phyloP scores from a whole-genome alignment of 1,139 yeast species.

The Kodamaea plutei region DNA sequence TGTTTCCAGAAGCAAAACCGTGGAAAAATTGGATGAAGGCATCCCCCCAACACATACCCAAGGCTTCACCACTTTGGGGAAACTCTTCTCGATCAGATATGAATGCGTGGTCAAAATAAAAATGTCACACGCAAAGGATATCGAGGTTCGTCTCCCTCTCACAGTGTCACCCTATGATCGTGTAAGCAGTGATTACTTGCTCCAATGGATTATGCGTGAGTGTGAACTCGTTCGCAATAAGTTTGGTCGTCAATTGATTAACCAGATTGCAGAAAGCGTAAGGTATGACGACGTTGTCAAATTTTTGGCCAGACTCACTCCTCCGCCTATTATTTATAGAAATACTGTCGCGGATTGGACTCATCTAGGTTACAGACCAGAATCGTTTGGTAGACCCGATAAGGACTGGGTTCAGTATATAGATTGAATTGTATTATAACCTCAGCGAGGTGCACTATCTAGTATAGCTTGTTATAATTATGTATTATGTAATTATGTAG shows the following conservation, averaged over 20 bases:
- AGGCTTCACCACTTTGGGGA: conserved; percentile 49
- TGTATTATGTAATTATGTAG: too few species aligned
- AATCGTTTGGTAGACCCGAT: conserved; percentile 24
- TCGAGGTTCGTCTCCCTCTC: conserved; percentile 48
- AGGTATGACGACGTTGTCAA: conserved; percentile 23
- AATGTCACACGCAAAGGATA: conserved; percentile 45
- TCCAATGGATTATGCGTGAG: conserved; percentile 52
- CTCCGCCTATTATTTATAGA: conserved; percentile 30
- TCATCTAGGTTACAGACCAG: conserved; percentile 35
- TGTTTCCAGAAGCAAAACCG: conserved; percentile 13
- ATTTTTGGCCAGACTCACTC: conserved; percentile 18
- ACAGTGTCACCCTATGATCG: conserved; percentile 53
- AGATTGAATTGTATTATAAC: conserved; percentile 20
- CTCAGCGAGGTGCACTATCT: too few species aligned
- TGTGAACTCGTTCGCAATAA: conserved; percentile 38
- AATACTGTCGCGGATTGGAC: conserved; percentile 34
- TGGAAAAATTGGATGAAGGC: conserved; percentile 33
- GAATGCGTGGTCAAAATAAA: conserved; percentile 48
- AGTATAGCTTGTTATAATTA: too few species aligned
- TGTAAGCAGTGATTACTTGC: conserved; percentile 37
- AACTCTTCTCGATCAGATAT: conserved; percentile 50
- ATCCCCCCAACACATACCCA: conserved; percentile 44
- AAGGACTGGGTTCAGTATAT: conserved; percentile 25
- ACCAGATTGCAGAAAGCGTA: conserved; percentile 17
- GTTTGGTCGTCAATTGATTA: conserved; percentile 33